These are phyloP conservation scores for Metschnikowia chrysomelidarum DNA, from an alignment of 805 yeast species.

Conservation along the genomic window DNA sequence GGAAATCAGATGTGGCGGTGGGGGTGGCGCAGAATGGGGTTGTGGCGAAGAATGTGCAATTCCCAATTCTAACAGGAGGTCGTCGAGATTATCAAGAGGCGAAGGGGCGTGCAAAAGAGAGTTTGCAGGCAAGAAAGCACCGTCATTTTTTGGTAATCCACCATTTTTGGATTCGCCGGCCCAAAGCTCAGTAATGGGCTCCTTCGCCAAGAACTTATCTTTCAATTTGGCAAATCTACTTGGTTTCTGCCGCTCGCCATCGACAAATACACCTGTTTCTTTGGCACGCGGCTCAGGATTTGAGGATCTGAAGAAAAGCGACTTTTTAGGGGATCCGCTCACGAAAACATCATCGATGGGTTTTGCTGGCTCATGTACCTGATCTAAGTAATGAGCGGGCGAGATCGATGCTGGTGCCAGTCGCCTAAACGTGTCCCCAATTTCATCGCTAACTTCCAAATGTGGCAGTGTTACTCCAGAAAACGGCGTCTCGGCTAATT, in stretches of 20 bases:
- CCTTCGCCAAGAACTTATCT: slow-evolving; percentile 32
- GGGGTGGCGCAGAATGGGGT: slow-evolving; percentile 15
- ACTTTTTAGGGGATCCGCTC: slow-evolving; percentile 4
- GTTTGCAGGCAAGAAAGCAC: neutral
- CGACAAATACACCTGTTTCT: slow-evolving; percentile 12
- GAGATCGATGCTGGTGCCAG: slow-evolving; percentile 13
- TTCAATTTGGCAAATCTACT: slow-evolving; percentile 32
- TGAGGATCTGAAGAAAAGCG: slow-evolving; percentile 12
- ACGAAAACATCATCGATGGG: slow-evolving; percentile 15
- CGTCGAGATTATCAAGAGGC: slow-evolving; percentile 9
- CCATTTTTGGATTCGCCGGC: slow-evolving; percentile 5
- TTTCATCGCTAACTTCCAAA: slow-evolving; percentile 8
- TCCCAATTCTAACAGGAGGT: slow-evolving; percentile 8
- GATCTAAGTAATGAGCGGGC: too few species aligned
- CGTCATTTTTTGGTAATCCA: too few species aligned
- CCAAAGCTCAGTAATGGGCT: slow-evolving; percentile 32
- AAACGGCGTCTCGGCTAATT: slow-evolving; percentile 17
- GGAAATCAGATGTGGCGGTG: slow-evolving; percentile 24
- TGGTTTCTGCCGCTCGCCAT: slow-evolving; percentile 23
- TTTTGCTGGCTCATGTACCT: too few species aligned
- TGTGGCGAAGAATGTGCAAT: neutral
- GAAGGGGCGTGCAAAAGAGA: slow-evolving; percentile 2
- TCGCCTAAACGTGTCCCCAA: slow-evolving; percentile 9
- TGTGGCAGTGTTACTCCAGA: slow-evolving; percentile 14
- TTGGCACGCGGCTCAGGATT: slow-evolving; percentile 8